Evolutionary conservation across 495 filamentous ascomycete genomes (phyloP), one percentile per base, ranked within the genome.

Genomic region (Trichoderma asperelloides): DNA sequence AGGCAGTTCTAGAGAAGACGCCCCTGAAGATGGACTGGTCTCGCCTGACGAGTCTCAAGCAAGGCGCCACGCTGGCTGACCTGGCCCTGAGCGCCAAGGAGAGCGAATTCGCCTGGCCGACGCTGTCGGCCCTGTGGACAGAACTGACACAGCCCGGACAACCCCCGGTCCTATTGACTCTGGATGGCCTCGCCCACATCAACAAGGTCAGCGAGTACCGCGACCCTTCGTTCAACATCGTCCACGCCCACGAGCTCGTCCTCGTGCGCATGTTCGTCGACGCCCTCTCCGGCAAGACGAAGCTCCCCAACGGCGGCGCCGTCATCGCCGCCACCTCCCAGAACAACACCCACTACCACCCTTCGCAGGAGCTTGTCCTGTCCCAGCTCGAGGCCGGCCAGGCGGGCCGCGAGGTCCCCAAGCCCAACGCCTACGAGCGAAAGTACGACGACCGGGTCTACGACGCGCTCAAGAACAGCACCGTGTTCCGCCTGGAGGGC

Each of bases 221-320:
- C 65, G 81, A 82, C 30, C 73, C 86, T 0, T 79, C 87, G 27
- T 89, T 84, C 71, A 80, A 90, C 65, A 84, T 78, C 23, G 90
- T 98, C 71, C 95, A 98, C 81, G 84, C 95, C 21, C 91, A 96
- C 78, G 88, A 97, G 72, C 82, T 98, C 37, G 82, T 85, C 9
- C 81, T 96, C 47, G 82, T 95, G 28, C 81, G 84, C n/a, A 83
- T 89, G 65, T 97, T 96, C 78, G 73, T 89, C 28, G 85, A 87
- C 15, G 81, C 87, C 66, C 81, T 98, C 13, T 79, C 81, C 66
- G 91, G 91, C 40, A 71, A 73, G 64, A 72, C 68, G 2, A 55
- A 72, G 30, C 83, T 98, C 62, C 81, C 87, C 23, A 91, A 92
- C 71, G 94, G 95, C 66, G 93, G 92, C 67, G 81, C 87, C 28